Evolutionary conservation across 139 green algal genomes (phyloP).

Genomic region (Coelastrella sp.): DNA sequence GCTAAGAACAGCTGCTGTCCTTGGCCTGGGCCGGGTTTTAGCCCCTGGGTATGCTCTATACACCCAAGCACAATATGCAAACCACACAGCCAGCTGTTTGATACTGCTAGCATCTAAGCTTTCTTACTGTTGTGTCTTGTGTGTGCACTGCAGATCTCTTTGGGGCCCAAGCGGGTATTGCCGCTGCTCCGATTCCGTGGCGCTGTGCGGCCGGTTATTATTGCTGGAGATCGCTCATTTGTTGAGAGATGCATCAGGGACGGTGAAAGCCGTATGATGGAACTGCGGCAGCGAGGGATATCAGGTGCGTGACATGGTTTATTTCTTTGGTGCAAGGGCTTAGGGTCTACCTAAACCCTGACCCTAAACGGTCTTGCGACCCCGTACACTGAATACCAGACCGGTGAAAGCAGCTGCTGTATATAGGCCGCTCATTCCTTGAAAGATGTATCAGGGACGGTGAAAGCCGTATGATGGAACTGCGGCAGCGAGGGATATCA

Average conservation of each 20-base stretch:
- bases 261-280: constrained; percentile 62
- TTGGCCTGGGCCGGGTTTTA: too few species aligned
- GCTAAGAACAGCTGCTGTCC: too few species aligned
- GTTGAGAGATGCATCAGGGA: constrained; percentile 69
- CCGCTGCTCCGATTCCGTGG: constrained; percentile 86
- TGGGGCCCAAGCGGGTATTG: constrained; percentile 71
- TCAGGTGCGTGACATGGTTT: constrained; percentile 52
- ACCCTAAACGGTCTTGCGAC: too few species aligned
- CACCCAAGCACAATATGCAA: too few species aligned
- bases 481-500: constrained; percentile 85
- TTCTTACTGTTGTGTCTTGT: not conserved
- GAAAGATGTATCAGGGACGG: constrained; percentile 66
- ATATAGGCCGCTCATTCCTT: constrained; percentile 33
- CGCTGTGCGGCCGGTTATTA: constrained; percentile 80
- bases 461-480: constrained; percentile 59
- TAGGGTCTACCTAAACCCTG: too few species aligned
- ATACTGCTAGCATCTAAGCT: not conserved
- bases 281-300: constrained; percentile 85
- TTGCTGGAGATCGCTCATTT: constrained; percentile 77
- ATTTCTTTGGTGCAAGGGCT: too few species aligned
- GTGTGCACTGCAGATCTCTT: constrained; percentile 62
- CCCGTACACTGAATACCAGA: too few species aligned
- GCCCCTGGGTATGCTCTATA: too few species aligned
- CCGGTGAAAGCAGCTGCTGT: too few species aligned
- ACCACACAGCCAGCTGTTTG: too few species aligned